phyloP scores from a whole-genome alignment of 257 asterid species.

The Primulina eburnea region DNA sequence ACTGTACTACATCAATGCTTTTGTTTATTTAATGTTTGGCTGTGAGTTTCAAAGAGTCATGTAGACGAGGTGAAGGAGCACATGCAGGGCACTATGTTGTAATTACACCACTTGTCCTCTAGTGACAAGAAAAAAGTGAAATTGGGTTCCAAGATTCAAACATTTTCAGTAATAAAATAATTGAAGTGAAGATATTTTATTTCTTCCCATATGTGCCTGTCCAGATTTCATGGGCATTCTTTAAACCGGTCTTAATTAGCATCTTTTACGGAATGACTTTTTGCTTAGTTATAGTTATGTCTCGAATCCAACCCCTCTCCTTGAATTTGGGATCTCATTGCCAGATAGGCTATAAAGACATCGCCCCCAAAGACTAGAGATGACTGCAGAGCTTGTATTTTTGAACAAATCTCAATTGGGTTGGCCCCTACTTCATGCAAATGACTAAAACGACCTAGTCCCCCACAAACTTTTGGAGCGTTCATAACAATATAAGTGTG shows the following conservation, averaged over 20 bases:
- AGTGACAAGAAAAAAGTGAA: constrained; percentile 32
- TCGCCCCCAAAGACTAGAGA: neutral
- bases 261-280: no score
- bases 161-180: neutral
- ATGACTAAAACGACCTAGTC: neutral
- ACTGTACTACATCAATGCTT: constrained; percentile 14
- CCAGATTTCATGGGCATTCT: neutral
- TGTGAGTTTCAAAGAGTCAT: constrained; percentile 35
- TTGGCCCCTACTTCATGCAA: neutral
- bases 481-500: neutral
- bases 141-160: constrained; percentile 47
- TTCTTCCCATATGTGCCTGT: neutral
- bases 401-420: neutral
- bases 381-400: neutral
- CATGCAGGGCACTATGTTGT: constrained; percentile 45
- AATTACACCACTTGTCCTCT: constrained; percentile 42
- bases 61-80: constrained; percentile 43
- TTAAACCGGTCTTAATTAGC: neutral
- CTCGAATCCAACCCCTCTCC: no score
- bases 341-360: no score
- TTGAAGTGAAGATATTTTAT: neutral
- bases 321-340: no score
- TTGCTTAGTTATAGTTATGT: no score
- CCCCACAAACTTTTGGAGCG: neutral
- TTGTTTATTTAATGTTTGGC: constrained; percentile 25